These are phyloP conservation scores for Aureobasidium sp. DNA, from an alignment of 2,329 filamentous ascomycete genomes.

Conservation along the genomic window DNA sequence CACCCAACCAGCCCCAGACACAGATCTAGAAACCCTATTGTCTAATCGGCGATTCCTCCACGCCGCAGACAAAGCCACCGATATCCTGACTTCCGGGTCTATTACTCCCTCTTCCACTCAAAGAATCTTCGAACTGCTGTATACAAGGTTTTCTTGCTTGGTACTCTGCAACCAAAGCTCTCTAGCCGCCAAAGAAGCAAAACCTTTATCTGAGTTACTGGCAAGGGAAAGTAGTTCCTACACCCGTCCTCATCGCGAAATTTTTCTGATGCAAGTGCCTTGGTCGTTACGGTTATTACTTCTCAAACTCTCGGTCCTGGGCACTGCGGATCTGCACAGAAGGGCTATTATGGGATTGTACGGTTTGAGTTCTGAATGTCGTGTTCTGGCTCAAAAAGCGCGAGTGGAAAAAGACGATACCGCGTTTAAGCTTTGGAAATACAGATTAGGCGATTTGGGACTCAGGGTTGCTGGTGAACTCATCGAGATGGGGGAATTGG, in stretches of 20 bases:
- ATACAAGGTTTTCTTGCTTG: conserved; percentile 61
- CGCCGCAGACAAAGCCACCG: conserved; percentile 33
- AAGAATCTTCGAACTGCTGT: conserved; percentile 67
- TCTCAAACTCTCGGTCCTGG: conserved; percentile 75
- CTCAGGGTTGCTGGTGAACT: conserved; percentile 55
- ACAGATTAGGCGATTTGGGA: conserved; percentile 65
- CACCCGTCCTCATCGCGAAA: background rate
- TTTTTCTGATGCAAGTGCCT: conserved; percentile 45
- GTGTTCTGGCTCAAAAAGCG: conserved; percentile 20
- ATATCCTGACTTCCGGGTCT: conserved; percentile 31
- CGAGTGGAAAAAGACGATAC: conserved; percentile 44
- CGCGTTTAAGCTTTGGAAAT: conserved; percentile 59
- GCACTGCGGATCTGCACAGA: conserved; percentile 73
- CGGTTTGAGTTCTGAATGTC: conserved; percentile 51
- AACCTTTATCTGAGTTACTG: conserved; percentile 50
- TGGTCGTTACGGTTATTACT: conserved; percentile 80
- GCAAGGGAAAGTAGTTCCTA: conserved; percentile 15
- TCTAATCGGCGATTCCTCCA: conserved; percentile 66
- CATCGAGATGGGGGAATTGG: conserved; percentile 79
- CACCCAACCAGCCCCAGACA: conserved; percentile 53
- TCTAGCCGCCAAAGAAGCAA: conserved; percentile 51
- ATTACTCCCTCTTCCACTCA: conserved; percentile 47
- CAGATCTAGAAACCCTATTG: conserved; percentile 61
- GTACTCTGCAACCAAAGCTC: conserved; percentile 62
- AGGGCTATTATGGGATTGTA: conserved; percentile 85